Evolutionary conservation across 257 asterid species (phyloP).

Genomic region (Craterostigma plantagineum): DNA sequence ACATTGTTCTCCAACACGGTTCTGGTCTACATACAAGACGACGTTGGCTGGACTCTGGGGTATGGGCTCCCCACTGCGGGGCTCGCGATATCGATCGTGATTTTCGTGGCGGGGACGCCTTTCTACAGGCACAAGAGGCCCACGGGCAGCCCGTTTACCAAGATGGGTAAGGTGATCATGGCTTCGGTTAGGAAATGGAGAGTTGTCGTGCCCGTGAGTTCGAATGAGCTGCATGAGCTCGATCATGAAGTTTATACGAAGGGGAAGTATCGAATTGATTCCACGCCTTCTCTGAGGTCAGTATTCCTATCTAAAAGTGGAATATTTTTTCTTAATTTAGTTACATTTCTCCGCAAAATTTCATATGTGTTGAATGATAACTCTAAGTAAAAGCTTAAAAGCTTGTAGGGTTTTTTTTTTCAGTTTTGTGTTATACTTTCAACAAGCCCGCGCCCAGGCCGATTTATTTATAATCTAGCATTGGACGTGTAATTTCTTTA

Average conservation of each 20-base stretch:
- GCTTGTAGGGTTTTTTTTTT: no score
- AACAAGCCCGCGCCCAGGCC: no score
- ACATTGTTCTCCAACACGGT: slow-evolving; percentile 68
- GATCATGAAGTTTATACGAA: slow-evolving; percentile 26
- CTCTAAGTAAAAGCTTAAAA: no score
- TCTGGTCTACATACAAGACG: slow-evolving; percentile 71
- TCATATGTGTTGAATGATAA: no score
- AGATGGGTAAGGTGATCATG: slow-evolving; percentile 53
- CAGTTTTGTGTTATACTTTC: no score
- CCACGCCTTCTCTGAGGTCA: slow-evolving; percentile 39
- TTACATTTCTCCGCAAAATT: no score
- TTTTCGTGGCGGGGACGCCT: slow-evolving; percentile 55
- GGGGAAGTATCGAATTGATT: slow-evolving; percentile 45
- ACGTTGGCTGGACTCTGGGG: slow-evolving; percentile 74
- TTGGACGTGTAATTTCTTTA: no score
- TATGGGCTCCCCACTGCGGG: slow-evolving; percentile 75
- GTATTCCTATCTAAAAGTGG: neutral
- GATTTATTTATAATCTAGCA: no score
- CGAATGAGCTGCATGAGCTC: slow-evolving; percentile 49
- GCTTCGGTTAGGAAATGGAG: slow-evolving; percentile 51
- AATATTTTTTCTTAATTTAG: no score
- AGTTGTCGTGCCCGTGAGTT: slow-evolving; percentile 30
- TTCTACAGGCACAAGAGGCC: slow-evolving; percentile 68
- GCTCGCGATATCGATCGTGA: slow-evolving; percentile 31
- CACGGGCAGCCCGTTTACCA: slow-evolving; percentile 76